A percentile compares a stretch with the other conserved stretches of the same genome.
Conservation (phyloP, 2,329 filamentous ascomycete species). For the Ophiocordyceps camponoti-rufipedis region DNA sequence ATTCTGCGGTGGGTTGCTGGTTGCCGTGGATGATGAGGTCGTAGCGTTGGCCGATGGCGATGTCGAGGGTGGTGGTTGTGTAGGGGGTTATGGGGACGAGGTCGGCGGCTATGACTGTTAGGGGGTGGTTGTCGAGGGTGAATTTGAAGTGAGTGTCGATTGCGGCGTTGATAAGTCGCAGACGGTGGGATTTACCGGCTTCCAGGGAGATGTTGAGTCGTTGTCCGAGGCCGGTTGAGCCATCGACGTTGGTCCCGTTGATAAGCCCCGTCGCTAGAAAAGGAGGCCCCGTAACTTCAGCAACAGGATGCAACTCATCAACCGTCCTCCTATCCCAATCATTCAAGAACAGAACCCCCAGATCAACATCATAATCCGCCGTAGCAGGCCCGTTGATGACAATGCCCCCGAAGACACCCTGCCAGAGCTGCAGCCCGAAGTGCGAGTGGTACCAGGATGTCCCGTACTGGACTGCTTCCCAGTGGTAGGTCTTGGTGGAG, state of each 20-base stretch:
- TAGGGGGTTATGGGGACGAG: slow-evolving; percentile 40
- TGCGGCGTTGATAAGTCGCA: slow-evolving; percentile 29
- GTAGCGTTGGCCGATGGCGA: slow-evolving; percentile 26
- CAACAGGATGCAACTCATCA: slow-evolving; percentile 14
- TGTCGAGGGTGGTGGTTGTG: slow-evolving; percentile 26
- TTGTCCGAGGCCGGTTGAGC: slow-evolving; percentile 8
- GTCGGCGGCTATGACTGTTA: slow-evolving; percentile 40
- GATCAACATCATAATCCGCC: slow-evolving; percentile 42
- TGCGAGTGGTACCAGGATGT: slow-evolving; percentile 44
- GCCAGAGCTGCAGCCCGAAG: slow-evolving; percentile 26
- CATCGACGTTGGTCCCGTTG: slow-evolving; percentile 22
- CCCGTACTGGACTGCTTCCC: slow-evolving; percentile 35
- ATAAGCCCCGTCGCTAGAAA: slow-evolving; percentile 25
- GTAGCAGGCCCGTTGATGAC: slow-evolving; percentile 42
- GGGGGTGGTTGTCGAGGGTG: slow-evolving; percentile 34
- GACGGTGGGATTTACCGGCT: slow-evolving; percentile 22
- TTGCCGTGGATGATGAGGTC: slow-evolving; percentile 26
- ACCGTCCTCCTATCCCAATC: slow-evolving; percentile 36
- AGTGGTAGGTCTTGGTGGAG: slow-evolving; percentile 35
- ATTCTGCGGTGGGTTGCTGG: slow-evolving; percentile 8
- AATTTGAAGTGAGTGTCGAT: slow-evolving; percentile 26
- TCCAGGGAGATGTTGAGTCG: slow-evolving; percentile 19
- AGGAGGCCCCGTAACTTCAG: neutral
- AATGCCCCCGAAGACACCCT: slow-evolving; percentile 42
- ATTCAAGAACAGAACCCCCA: slow-evolving; percentile 37